Base-by-base conservation (phyloP, 2,329 filamentous ascomycete genomes). In the Monilinia laxa region DNA sequence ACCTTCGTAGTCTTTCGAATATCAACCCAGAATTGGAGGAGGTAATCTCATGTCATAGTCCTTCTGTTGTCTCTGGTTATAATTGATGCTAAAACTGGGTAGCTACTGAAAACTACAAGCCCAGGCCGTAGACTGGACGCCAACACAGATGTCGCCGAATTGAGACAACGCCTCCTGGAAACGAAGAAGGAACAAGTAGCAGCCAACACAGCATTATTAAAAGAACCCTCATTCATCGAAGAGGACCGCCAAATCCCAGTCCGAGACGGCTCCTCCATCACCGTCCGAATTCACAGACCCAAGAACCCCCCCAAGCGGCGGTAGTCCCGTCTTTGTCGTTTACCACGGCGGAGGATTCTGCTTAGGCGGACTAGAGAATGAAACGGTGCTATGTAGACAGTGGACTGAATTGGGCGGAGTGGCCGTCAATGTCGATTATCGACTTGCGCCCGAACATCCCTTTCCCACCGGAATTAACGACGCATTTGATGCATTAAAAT, bases 391-490 rank as follows among this genome's bases (percentile, higher is more conserved):
- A 14, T 78, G 77, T 57, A 73, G 75, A 62, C 69, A 74, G 53
- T 78, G 76, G 52, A 71, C 70, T 4, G 67, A 74, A 16, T 35
- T 80, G 12, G 78, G 77, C 2, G 80, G 77, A n/a, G 75, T 80
- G 3, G 78, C 77, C 23, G 75, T 82, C 9, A 80, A 78, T 69
- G 76, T 81, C 12, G 76, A 77, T 25, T 82, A 82, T 68, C 76
- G 80, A 42, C 76, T 83, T 20, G 81, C 81, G 2, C 82, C 82
- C 0, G 79, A 83, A 66, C 70, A 80, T 69, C 77, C 77, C 18
- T 84, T 82, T 67, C 82, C 82, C 1, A 76, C 76, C 2, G 77
- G 78, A 12, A 73, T 78, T 18, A 71, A 80, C 31, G 82, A 84
- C 69, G 75, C 75, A 25, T 83, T 77, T 76, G 82, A 83, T 71